Conservation (phyloP, 495 filamentous ascomycete species). For the Hypoxylon rickii region DNA sequence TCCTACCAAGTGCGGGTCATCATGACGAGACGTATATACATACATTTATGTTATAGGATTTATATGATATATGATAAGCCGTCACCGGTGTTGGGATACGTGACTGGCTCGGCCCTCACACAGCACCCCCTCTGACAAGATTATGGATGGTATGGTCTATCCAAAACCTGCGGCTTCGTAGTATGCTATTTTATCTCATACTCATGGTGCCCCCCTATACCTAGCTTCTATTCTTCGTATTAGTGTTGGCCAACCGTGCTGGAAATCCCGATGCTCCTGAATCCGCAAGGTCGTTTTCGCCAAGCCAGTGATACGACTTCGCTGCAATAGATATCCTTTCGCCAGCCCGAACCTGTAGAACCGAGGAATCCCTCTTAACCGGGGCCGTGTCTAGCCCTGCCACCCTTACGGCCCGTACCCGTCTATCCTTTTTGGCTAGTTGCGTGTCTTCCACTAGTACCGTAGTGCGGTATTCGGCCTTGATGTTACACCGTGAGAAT, state of each 20-base stretch:
- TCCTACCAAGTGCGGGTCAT: constrained; percentile 9
- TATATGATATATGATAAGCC: constrained; percentile 23
- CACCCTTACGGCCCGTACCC: constrained; percentile 10
- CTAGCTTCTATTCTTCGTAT: constrained; percentile 1
- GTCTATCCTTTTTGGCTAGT: constrained; percentile 5
- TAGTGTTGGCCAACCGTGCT: constrained; percentile 22
- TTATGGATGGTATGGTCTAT: constrained; percentile 11
- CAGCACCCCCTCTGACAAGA: constrained; percentile 13
- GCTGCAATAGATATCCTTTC: constrained; percentile 18
- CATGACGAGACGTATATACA: constrained; percentile 17
- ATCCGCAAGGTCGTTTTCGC: constrained; percentile 23
- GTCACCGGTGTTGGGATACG: constrained; percentile 4
- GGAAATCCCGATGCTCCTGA: constrained; percentile 17
- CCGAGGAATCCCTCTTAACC: constrained; percentile 2
- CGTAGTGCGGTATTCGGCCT: constrained; percentile 2
- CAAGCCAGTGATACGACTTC: constrained; percentile 20
- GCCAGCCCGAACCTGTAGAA: too few species aligned
- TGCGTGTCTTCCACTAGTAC: not conserved
- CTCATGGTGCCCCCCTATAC: constrained; percentile 11
- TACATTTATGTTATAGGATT: constrained; percentile 10
- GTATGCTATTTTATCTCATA: constrained; percentile 14
- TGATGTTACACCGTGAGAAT: constrained; percentile 4
- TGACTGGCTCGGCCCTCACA: constrained; percentile 6
- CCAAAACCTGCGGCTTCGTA: constrained; percentile 5
- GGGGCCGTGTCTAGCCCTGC: constrained; percentile 6